A percentile compares a stretch with the other conserved stretches of the same genome.
phyloP scores from a whole-genome alignment of 225 moss, liverwort and hornwort species.

The Sphagnum contortum region DNA sequence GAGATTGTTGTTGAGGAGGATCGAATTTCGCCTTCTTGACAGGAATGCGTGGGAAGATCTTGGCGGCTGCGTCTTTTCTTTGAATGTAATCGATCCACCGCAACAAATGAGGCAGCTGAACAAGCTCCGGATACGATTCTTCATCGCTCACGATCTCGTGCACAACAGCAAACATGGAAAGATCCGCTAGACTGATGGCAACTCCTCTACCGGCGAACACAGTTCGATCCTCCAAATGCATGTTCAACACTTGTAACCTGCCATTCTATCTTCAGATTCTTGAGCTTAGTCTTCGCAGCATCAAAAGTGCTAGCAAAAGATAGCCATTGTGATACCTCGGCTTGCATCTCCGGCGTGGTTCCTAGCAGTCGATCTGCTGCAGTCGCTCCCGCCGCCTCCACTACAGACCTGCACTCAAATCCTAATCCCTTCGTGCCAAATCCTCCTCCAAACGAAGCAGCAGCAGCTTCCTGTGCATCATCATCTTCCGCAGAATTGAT shows the following conservation, averaged over 20 bases:
- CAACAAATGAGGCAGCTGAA: conserved; percentile 19
- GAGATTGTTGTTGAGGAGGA: conserved; percentile 26
- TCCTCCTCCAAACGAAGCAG: too few relatives aligned
- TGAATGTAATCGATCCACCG: conserved; percentile 43
- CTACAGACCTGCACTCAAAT: conserved; percentile 19
- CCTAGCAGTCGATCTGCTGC: conserved; percentile 12
- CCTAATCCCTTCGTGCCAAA: conserved; percentile 3
- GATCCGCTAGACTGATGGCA: conserved; percentile 32
- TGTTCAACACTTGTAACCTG: conserved; percentile 20
- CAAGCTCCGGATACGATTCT: conserved; percentile 12
- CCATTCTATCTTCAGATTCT: not conserved
- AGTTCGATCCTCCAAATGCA: conserved; percentile 22
- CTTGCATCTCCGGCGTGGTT: conserved; percentile 12
- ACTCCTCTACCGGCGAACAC: conserved; percentile 32
- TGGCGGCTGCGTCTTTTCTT: conserved; percentile 15
- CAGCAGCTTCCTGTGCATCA: too few relatives aligned
- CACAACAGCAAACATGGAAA: conserved; percentile 25
- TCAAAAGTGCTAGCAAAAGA: conserved; percentile 7
- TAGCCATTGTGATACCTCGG: conserved; percentile 20
- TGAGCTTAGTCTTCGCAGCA: not conserved
- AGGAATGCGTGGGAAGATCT: conserved; percentile 21
- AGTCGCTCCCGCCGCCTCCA: conserved; percentile 9
- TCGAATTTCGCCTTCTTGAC: conserved; percentile 24
- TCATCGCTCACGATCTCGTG: conserved; percentile 13
- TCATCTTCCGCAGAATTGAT: too few relatives aligned